phyloP scores from a whole-genome alignment of 2,329 filamentous ascomycete genomes.

The Fusarium xylarioides region DNA sequence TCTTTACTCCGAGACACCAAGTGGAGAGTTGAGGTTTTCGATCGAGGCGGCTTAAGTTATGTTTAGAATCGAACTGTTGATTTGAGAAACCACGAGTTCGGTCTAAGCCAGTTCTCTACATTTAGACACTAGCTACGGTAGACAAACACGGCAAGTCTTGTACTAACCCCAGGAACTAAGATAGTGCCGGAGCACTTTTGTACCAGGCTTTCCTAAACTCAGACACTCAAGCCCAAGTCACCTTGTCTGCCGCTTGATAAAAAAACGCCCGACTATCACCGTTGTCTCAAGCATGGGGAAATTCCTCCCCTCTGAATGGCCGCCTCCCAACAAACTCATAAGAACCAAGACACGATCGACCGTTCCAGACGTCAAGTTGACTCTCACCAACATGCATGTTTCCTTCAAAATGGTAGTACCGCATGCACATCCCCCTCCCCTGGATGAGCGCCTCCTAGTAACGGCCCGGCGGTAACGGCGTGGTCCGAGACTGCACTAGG shows the following conservation, averaged over 20 bases:
- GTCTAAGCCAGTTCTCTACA: background rate
- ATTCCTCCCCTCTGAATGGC: background rate
- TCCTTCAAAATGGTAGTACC: background rate
- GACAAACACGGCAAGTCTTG: background rate
- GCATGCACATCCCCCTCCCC: background rate
- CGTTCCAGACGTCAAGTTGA: background rate
- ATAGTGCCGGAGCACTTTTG: background rate
- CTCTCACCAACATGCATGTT: background rate
- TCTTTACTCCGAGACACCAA: background rate
- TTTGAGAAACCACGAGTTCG: background rate
- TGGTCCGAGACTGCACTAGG: background rate
- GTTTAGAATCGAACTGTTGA: background rate
- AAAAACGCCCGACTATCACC: background rate
- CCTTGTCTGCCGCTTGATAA: background rate
- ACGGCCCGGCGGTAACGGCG: slow-evolving; percentile 28
- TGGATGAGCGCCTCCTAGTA: background rate
- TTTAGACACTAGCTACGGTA: background rate
- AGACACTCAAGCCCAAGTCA: background rate
- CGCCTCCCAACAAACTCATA: background rate
- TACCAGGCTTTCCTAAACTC: background rate
- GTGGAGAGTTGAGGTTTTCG: background rate
- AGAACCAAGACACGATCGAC: background rate
- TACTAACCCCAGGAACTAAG: background rate
- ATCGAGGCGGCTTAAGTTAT: background rate
- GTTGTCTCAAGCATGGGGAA: background rate